Conservation (phyloP, 2,329 filamentous ascomycete species). For the Hortaea werneckii region DNA sequence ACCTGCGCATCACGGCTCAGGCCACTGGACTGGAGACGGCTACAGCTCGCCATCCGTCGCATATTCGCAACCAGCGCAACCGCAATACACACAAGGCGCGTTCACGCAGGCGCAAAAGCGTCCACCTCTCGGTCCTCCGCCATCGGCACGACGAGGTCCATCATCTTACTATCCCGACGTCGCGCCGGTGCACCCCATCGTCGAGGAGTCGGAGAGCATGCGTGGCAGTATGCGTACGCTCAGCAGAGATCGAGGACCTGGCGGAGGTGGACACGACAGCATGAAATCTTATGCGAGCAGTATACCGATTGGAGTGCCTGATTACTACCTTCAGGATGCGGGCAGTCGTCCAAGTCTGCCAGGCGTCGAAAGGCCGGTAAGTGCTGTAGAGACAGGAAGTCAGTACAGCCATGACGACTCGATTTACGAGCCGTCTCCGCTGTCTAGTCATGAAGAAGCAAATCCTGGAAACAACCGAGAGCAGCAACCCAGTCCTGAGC, state of each 20-base stretch:
- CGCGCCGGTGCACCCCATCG: constrained; percentile 39
- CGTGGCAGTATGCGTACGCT: constrained; percentile 16
- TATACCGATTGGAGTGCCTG: constrained; percentile 33
- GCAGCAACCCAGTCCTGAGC: constrained; percentile 9
- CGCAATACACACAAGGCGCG: constrained; percentile 4
- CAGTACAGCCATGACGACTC: not conserved
- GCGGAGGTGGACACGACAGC: constrained; percentile 12
- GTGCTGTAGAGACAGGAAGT: not conserved
- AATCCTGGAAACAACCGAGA: not conserved
- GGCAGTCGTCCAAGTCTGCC: constrained; percentile 14
- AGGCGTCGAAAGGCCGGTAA: constrained; percentile 3
- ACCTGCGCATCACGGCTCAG: constrained; percentile 18
- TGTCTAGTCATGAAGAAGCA: not conserved
- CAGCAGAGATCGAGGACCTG: constrained; percentile 12
- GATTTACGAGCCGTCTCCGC: constrained; percentile 1
- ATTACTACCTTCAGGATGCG: constrained; percentile 29
- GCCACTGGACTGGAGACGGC: constrained; percentile 22
- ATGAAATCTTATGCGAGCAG: constrained; percentile 38
- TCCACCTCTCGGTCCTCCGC: constrained; percentile 37
- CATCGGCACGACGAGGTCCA: constrained; percentile 37
- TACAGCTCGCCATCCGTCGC: constrained; percentile 14
- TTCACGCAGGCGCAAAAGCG: constrained; percentile 8
- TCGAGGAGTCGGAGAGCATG: constrained; percentile 37
- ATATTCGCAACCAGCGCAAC: not conserved
- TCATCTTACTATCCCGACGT: constrained; percentile 40